These are phyloP conservation scores for Solanum lignicaule DNA, from an alignment of 257 asterid species.

Conservation along the genomic window DNA sequence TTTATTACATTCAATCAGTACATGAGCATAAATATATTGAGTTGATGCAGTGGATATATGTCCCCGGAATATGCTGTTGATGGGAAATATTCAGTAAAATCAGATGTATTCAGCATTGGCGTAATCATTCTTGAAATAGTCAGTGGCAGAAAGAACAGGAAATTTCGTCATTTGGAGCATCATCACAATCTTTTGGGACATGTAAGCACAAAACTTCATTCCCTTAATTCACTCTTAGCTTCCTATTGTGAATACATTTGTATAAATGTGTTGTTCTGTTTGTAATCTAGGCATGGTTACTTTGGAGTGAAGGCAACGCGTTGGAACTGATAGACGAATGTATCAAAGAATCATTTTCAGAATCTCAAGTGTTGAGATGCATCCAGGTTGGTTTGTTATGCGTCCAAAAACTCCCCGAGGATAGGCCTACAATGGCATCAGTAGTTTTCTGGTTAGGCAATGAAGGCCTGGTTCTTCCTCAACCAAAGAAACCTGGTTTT, in stretches of 20 bases:
- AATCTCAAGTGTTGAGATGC: constrained; percentile 4
- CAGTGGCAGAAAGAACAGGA: constrained; percentile 8
- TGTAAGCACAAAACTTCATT: background rate
- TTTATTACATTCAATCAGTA: background rate
- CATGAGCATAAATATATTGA: background rate
- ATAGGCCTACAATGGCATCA: constrained; percentile 11
- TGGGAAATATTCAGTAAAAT: constrained; percentile 3
- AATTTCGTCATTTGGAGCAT: constrained; percentile 6
- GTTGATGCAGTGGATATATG: constrained; percentile 8
- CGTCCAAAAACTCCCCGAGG: constrained; percentile 3
- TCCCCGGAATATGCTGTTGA: constrained; percentile 2
- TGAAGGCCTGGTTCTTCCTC: background rate
- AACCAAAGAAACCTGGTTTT: constrained; percentile 8
- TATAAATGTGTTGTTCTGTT: background rate
- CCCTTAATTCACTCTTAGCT: background rate
- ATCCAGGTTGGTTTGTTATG: constrained; percentile 10
- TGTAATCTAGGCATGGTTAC: constrained; percentile 2
- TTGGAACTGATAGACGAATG: constrained; percentile 2
- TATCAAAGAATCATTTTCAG: background rate
- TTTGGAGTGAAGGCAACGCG: background rate
- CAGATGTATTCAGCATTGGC: constrained; percentile 4
- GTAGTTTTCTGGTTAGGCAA: constrained; percentile 7
- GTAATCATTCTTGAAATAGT: constrained; percentile 2
- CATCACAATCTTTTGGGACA: constrained; percentile 18
- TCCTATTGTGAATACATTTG: background rate